Evolutionary conservation across 2,329 filamentous ascomycete genomes (phyloP).

Genomic region (Trichoderma atrobrunneum): DNA sequence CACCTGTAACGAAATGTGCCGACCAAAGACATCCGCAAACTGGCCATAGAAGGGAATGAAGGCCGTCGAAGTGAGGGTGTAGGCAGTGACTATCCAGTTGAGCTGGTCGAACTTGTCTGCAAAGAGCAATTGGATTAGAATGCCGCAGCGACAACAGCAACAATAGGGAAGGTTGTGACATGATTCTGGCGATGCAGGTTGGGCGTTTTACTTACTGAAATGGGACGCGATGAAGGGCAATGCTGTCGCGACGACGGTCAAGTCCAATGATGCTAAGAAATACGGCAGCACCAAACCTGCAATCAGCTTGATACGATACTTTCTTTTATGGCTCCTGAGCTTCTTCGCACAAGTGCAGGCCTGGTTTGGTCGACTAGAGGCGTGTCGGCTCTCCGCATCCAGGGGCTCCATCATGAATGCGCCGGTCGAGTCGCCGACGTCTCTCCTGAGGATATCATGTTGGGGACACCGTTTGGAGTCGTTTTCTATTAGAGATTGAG

Average conservation of each 20-base stretch:
- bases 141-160: accelerated
- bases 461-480: not conserved
- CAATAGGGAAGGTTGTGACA: not conserved
- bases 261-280: not conserved
- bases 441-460: not conserved
- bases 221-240: not conserved
- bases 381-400: not conserved
- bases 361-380: not conserved
- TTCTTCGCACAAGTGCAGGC: not conserved
- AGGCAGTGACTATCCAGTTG: not conserved
- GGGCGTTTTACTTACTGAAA: not conserved
- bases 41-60: not conserved
- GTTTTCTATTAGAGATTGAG: not conserved
- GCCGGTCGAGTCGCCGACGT: not conserved
- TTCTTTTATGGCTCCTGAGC: not conserved
- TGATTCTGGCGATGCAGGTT: not conserved
- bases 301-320: not conserved
- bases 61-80: not conserved
- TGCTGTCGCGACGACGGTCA: not conserved
- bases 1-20: not conserved
- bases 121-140: not conserved
- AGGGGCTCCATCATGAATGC: not conserved
- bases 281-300: not conserved
- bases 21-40: not conserved
- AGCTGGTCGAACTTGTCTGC: not conserved